Conservation (phyloP, 352 stramenopile genomes). For the Globisporangium irregulare region DNA sequence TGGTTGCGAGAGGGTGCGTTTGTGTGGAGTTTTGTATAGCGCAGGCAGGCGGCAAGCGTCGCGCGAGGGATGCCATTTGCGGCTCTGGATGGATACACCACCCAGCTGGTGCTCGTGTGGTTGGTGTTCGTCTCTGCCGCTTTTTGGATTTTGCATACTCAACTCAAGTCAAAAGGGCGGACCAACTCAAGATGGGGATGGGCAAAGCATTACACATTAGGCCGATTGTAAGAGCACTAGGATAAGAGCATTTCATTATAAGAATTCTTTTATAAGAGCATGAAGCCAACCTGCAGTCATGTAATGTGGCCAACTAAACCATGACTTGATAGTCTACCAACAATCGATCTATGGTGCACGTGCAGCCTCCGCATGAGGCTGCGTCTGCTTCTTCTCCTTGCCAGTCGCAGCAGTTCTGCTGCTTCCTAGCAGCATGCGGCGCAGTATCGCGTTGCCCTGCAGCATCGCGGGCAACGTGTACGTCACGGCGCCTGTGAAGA, state of each 20-base stretch:
- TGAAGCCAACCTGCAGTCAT: no score
- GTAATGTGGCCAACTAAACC: no score
- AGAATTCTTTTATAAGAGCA: not conserved
- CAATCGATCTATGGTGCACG: not conserved
- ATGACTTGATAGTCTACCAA: not conserved
- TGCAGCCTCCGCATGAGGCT: not conserved
- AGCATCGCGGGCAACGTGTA: conserved; percentile 39
- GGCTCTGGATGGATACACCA: conserved; percentile 1
- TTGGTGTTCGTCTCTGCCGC: not conserved
- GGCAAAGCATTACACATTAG: no score
- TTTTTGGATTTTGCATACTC: not conserved
- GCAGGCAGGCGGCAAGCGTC: not conserved
- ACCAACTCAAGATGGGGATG: no score
- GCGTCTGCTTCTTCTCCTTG: not conserved
- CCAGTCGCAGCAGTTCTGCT: not conserved
- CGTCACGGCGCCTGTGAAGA: conserved; percentile 30
- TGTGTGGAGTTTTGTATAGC: conserved; percentile 2
- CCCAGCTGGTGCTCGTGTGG: not conserved
- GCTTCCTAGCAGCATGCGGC: conserved; percentile 25
- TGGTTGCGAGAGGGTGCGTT: not conserved
- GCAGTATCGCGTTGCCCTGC: conserved; percentile 28
- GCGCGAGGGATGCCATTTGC: not conserved
- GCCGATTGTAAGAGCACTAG: no score
- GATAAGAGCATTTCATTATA: not conserved
- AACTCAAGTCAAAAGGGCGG: no score